Percentiles rank a stretch among this genome's conserved stretches.
Conservation (phyloP, 345 rosid genomes). For the Pelargonium nanum region DNA sequence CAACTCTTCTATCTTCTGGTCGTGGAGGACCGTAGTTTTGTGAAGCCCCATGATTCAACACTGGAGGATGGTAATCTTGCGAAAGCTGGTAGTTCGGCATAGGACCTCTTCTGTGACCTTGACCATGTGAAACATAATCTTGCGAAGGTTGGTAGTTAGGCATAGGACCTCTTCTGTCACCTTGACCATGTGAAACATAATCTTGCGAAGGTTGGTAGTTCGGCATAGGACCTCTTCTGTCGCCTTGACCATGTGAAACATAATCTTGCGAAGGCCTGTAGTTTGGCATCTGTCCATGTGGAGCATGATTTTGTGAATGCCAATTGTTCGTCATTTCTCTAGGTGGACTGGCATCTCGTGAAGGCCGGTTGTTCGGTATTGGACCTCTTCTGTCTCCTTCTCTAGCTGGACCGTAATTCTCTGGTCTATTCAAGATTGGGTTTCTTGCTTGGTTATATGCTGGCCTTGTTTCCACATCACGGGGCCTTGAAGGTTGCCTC, state of each 20-base stretch:
- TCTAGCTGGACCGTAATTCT: constrained; percentile 8
- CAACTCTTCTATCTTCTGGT: constrained; percentile 20
- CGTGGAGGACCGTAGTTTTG: constrained; percentile 20
- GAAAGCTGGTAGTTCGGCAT: neutral
- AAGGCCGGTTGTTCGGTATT: too few species aligned
- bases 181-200: constrained; percentile 21
- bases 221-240: constrained; percentile 1
- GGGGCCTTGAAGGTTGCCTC: constrained; percentile 30
- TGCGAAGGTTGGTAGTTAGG: constrained; percentile 7
- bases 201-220: constrained; percentile 7
- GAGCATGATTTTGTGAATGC: constrained; percentile 11
- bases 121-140: constrained; percentile 20
- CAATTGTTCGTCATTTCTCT: too few species aligned
- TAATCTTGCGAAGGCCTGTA: constrained; percentile 9
- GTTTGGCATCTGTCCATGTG: constrained; percentile 17
- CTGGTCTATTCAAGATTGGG: constrained; percentile 29
- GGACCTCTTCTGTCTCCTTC: too few species aligned
- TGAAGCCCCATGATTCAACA: too few species aligned
- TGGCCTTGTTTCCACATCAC: constrained; percentile 31
- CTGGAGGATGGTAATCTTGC: neutral
- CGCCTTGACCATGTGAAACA: constrained; percentile 21
- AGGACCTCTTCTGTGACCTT: constrained; percentile 16
- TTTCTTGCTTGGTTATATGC: constrained; percentile 32
- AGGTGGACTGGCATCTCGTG: too few species aligned
- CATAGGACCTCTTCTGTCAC: constrained; percentile 1